Conservation (phyloP, 1,284 basidiomycete species). For the Agaricales sp. region DNA sequence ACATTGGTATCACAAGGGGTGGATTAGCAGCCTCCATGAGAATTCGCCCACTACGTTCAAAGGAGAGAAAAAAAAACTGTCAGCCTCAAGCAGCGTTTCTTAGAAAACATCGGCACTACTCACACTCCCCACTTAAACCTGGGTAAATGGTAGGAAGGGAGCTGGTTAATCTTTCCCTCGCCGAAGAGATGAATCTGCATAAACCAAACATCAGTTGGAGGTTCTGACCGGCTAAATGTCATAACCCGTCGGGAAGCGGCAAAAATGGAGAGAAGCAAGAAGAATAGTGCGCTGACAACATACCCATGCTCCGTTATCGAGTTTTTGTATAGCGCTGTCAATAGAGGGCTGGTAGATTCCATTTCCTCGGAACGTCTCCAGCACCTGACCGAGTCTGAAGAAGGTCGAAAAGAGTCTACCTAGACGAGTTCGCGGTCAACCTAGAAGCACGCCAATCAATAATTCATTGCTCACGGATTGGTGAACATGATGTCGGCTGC, state of each 20-base stretch:
- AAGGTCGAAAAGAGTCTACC: slow-evolving; percentile 70
- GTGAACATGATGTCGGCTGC: slow-evolving; percentile 96
- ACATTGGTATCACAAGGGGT: slow-evolving; percentile 90
- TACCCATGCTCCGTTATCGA: slow-evolving; percentile 84
- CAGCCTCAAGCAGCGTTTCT: neutral
- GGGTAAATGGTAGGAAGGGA: slow-evolving; percentile 42
- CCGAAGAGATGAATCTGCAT: slow-evolving; percentile 85
- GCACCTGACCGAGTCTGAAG: slow-evolving; percentile 85
- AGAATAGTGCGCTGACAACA: slow-evolving; percentile 14
- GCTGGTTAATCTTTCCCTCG: slow-evolving; percentile 88
- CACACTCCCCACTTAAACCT: slow-evolving; percentile 97
- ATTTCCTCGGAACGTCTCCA: slow-evolving; percentile 85
- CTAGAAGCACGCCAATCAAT: slow-evolving; percentile 10
- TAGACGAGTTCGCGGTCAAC: slow-evolving; percentile 18
- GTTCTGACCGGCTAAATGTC: neutral
- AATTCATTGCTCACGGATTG: slow-evolving; percentile 55
- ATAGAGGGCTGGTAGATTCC: slow-evolving; percentile 89
- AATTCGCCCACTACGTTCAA: slow-evolving; percentile 56
- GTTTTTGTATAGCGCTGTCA: slow-evolving; percentile 68
- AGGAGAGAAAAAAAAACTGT: slow-evolving; percentile 4
- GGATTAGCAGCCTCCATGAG: slow-evolving; percentile 67
- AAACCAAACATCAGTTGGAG: slow-evolving; percentile 6
- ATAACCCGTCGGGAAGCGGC: slow-evolving; percentile 5
- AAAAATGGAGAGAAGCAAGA: neutral
- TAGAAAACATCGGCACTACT: slow-evolving; percentile 24